Evolutionary conservation across 2,329 filamentous ascomycete genomes (phyloP), one percentile per base, ranked within the genome.

Genomic region (Pseudogymnoascus sp.): DNA sequence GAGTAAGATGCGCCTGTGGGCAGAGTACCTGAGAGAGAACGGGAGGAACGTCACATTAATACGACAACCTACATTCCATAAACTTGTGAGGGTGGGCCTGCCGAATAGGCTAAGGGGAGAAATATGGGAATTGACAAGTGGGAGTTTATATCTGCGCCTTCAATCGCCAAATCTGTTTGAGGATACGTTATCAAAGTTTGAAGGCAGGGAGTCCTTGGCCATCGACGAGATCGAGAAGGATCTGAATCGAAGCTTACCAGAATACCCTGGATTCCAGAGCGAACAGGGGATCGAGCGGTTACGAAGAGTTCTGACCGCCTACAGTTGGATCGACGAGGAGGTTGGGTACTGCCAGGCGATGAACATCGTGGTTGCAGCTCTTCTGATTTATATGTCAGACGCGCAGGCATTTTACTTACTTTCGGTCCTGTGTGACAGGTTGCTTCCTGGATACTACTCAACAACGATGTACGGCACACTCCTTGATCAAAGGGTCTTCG

Each of bases 151-250:
- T 74, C 80, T 96, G 64, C 87, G 93, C 28, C 82, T 99, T 12
- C 89, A 96, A 71, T 91, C 89, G 64, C 95, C 95, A 1, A 89
- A 85, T 9, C 79, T 93, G 4, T 99, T 93, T 72, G 79, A 83
- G 49, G 91, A 99, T 64, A 97, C 93, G 0, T 79, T 99, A 49
- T 80, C 84, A 61, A 93, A 95, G 72, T 93, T 88, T 69, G 85
- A 88, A 5, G 95, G 95, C 6, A 85, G 88, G 72, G 90, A 96
- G 68, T 97, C 93, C 9, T 82, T 99, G 65, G 95, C 95, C 49
- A 97, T 97, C 69, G 95, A 99, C 74, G 95, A 99, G 80, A 99
- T 99, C 68, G 95, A 99, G 74, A 99, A 99, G 76, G 95, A 99
- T 73, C 78, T 99, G 60, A 99, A 99, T 75, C 87, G 95, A 68